Evolutionary conservation across 495 filamentous ascomycete species (phyloP).

Genomic region (Aspergillus leporis): DNA sequence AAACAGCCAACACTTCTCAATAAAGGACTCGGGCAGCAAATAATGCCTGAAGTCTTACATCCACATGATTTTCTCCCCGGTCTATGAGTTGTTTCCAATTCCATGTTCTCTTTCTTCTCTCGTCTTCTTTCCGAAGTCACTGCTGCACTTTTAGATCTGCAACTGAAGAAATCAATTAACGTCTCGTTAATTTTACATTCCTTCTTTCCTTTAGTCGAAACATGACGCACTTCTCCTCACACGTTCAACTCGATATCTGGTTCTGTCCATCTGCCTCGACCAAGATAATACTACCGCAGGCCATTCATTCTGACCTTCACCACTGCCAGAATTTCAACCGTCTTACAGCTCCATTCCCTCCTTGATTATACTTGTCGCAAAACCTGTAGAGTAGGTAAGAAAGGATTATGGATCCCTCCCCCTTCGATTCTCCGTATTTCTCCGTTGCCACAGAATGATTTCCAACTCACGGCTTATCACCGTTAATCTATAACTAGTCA

Average conservation of each 20-base stretch:
- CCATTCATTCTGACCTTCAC: constrained; percentile 8
- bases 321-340: neutral
- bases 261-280: constrained; percentile 29
- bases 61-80: constrained; percentile 3
- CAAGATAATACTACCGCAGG: constrained; percentile 4
- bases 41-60: constrained; percentile 10
- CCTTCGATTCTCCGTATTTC: neutral
- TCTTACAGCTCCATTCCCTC: constrained; percentile 14
- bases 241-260: constrained; percentile 28
- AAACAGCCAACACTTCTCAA: neutral
- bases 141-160: constrained; percentile 1
- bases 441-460: constrained; percentile 3
- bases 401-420: neutral
- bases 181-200: constrained; percentile 4
- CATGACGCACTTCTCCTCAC: constrained; percentile 45
- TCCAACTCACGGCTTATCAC: neutral
- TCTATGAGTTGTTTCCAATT: constrained; percentile 2
- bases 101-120: constrained; percentile 16
- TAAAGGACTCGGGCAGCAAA: constrained; percentile 1
- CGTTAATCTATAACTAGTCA: constrained; percentile 1
- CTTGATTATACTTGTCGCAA: constrained; percentile 9
- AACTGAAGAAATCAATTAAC: neutral
- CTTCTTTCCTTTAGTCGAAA: constrained; percentile 29
- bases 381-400: constrained; percentile 8
- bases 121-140: constrained; percentile 6